Evolutionary conservation across 1,139 yeast species (phyloP).

Genomic region (Candida sp.): DNA sequence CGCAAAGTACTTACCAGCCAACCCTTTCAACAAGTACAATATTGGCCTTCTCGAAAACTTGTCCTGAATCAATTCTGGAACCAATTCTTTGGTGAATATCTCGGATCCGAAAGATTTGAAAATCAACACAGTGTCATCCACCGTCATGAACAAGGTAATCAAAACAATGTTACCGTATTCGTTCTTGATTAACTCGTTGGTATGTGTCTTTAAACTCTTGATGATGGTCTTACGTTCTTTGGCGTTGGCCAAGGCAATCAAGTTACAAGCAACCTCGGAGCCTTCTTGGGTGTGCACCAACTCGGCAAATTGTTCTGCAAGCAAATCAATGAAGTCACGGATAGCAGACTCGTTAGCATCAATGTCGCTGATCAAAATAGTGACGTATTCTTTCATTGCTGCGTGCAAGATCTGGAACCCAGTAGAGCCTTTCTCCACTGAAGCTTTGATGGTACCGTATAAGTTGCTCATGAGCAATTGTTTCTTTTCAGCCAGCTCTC

Average conservation of each 20-base stretch:
- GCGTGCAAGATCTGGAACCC: conserved; percentile 98
- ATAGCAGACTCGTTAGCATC: conserved; percentile 61
- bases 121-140: conserved; percentile 91
- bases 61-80: conserved; percentile 65
- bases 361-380: conserved; percentile 59
- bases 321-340: conserved; percentile 80
- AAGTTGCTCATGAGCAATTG: conserved; percentile 77
- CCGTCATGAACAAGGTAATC: conserved; percentile 80
- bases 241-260: conserved; percentile 85
- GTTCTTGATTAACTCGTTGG: conserved; percentile 73
- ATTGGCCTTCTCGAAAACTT: conserved; percentile 92
- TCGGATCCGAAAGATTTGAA: conserved; percentile 72
- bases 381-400: conserved; percentile 88
- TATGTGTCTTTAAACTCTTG: conserved; percentile 75
- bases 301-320: conserved; percentile 91
- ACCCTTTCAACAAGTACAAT: conserved; percentile 77
- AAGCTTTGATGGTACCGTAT: conserved; percentile 82
- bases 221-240: conserved; percentile 88
- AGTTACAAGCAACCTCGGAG: conserved; percentile 82
- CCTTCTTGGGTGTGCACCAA: conserved; percentile 97
- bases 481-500: conserved; percentile 81
- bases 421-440: conserved; percentile 94
- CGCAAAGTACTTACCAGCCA: conserved; percentile 83
- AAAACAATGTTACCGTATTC: conserved; percentile 88
- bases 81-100: conserved; percentile 54